A percentile compares a stretch with the other conserved stretches of the same genome.
phyloP scores from a whole-genome alignment of 345 rosid genomes.

The Crucihimalaya himalaica region DNA sequence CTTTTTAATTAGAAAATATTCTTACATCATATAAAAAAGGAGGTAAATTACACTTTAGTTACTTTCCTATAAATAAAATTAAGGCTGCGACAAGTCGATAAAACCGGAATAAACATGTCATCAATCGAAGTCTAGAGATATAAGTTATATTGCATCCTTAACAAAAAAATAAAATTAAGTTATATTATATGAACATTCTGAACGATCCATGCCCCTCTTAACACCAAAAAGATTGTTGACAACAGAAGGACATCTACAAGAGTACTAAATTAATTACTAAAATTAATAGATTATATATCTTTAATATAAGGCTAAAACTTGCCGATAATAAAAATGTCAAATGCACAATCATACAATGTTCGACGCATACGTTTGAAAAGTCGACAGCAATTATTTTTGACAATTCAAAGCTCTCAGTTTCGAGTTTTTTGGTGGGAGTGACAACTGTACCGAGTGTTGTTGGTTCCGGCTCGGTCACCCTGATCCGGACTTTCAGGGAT shows the following conservation, averaged over 20 bases:
- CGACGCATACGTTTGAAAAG: constrained; percentile 23
- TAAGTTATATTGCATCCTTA: background rate
- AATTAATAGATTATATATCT: background rate
- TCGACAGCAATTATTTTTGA: constrained; percentile 14
- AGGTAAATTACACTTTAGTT: background rate
- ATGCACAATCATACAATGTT: background rate
- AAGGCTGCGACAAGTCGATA: background rate
- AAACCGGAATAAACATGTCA: background rate
- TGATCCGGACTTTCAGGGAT: too few relatives aligned
- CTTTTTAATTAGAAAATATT: background rate
- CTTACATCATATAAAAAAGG: background rate
- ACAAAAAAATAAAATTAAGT: too few relatives aligned
- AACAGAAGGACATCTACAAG: background rate
- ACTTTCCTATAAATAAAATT: background rate
- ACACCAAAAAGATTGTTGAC: background rate
- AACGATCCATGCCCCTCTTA: background rate
- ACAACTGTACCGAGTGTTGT: constrained; percentile 19
- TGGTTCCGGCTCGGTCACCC: constrained; percentile 1
- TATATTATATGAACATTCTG: background rate
- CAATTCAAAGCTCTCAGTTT: constrained; percentile 26
- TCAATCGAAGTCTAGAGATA: background rate
- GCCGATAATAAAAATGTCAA: background rate
- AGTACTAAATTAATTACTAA: background rate
- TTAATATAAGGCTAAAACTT: constrained; percentile 9
- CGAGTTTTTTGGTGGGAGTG: constrained; percentile 11